Conservation (phyloP, 805 yeast species). For the Scheffersomyces amazonensis region DNA sequence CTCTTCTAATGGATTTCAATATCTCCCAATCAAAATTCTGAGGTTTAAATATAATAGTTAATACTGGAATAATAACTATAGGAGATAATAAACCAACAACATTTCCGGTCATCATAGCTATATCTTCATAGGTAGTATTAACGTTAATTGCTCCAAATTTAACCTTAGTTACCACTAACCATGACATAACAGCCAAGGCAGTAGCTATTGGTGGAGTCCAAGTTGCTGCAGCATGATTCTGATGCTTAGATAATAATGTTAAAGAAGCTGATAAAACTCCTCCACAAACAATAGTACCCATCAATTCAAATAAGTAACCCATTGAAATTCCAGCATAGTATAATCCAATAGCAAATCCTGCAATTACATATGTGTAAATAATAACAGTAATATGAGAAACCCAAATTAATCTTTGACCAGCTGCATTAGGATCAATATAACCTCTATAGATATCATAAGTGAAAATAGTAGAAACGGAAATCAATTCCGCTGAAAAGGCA, state of each 20-base stretch:
- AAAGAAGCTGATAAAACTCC: slow-evolving; percentile 78
- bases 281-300: slow-evolving; percentile 87
- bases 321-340: slow-evolving; percentile 78
- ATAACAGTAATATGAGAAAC: slow-evolving; percentile 69
- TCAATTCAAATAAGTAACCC: slow-evolving; percentile 83
- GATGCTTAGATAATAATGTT: slow-evolving; percentile 61
- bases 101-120: slow-evolving; percentile 89
- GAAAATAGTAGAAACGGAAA: slow-evolving; percentile 81
- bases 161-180: slow-evolving; percentile 38
- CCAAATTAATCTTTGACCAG: slow-evolving; percentile 67
- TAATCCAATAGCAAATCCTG: slow-evolving; percentile 80
- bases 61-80: slow-evolving; percentile 57
- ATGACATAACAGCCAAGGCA: slow-evolving; percentile 63
- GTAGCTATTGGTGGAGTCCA: slow-evolving; percentile 80
- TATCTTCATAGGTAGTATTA: slow-evolving; percentile 68
- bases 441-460: slow-evolving; percentile 84
- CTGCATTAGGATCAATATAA: slow-evolving; percentile 75
- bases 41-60: slow-evolving; percentile 62
- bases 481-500: slow-evolving; percentile 88
- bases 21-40: slow-evolving; percentile 73
- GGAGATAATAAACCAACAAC: slow-evolving; percentile 80
- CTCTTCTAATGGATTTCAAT: slow-evolving; percentile 59
- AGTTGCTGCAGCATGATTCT: slow-evolving; percentile 67
- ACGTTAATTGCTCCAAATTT: slow-evolving; percentile 30
- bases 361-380: slow-evolving; percentile 58